Evolutionary conservation across 495 filamentous ascomycete species (phyloP).

Genomic region (Penicillium arizonense): DNA sequence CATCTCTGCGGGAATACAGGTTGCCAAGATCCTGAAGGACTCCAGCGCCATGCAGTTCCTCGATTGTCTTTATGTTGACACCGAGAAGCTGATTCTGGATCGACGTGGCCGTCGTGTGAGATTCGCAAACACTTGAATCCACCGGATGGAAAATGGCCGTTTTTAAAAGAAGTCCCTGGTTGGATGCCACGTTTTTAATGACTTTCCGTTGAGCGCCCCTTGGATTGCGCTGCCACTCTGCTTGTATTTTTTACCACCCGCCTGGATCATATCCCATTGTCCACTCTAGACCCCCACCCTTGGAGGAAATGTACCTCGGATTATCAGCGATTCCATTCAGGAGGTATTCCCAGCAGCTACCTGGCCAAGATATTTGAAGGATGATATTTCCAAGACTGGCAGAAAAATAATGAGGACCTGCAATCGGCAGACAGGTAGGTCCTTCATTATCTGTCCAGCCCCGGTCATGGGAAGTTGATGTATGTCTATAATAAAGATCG

Average conservation of each 20-base stretch:
- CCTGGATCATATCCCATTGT: not conserved
- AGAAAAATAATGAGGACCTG: not conserved
- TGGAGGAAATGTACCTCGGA: not conserved
- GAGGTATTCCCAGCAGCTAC: not conserved
- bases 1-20: conserved; percentile 81
- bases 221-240: not conserved
- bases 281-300: not conserved
- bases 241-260: not conserved
- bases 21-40: conserved; percentile 83
- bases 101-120: conserved; percentile 46
- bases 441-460: not conserved
- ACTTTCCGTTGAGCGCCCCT: not conserved
- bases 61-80: conserved; percentile 67
- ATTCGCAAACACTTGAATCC: conserved; percentile 44
- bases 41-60: conserved; percentile 76
- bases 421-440: not conserved
- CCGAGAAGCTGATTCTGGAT: conserved; percentile 73
- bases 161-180: not conserved
- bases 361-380: not conserved
- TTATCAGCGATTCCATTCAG: not conserved
- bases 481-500: not conserved
- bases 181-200: not conserved
- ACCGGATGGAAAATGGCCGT: conserved; percentile 6
- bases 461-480: not conserved
- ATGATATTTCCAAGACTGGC: not conserved